Conservation (phyloP, 257 asterid species). For the Paulownia fortunei region DNA sequence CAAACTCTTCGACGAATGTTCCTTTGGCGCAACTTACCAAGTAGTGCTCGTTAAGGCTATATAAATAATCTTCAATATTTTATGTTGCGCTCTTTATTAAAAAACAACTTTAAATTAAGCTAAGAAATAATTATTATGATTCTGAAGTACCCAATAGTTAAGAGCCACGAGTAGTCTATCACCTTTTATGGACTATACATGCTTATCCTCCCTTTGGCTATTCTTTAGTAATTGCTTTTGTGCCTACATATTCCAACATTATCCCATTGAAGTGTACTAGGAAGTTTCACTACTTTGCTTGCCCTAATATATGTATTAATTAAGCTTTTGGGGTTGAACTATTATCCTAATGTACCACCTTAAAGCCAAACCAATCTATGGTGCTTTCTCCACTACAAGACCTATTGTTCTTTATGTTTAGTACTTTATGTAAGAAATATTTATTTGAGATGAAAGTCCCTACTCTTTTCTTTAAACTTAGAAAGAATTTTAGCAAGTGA, state of each 20-base stretch:
- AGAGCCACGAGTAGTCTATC: background rate
- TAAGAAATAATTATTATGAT: background rate
- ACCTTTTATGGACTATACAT: background rate
- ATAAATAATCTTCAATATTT: background rate
- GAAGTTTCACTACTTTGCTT: slow-evolving; percentile 2
- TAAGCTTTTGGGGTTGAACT: slow-evolving; percentile 22
- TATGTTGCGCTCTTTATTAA: background rate
- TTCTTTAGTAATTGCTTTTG: slow-evolving; percentile 29
- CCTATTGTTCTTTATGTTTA: background rate
- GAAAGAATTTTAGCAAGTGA: too few species aligned
- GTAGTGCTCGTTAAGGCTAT: background rate
- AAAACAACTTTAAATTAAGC: background rate
- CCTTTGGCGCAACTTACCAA: too few species aligned
- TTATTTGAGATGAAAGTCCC: background rate
- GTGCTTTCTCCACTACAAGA: slow-evolving; percentile 36
- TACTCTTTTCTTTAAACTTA: too few species aligned
- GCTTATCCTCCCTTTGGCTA: background rate
- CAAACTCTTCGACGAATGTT: too few species aligned
- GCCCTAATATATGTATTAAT: slow-evolving; percentile 2
- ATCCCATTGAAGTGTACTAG: slow-evolving; percentile 30
- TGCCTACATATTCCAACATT: slow-evolving; percentile 47
- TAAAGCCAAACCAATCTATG: slow-evolving; percentile 28
- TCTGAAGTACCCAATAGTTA: background rate
- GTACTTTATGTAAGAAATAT: background rate
- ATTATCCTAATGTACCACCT: slow-evolving; percentile 33